Conservation (phyloP, 345 rosid species). For the Clarkia xantiana region DNA sequence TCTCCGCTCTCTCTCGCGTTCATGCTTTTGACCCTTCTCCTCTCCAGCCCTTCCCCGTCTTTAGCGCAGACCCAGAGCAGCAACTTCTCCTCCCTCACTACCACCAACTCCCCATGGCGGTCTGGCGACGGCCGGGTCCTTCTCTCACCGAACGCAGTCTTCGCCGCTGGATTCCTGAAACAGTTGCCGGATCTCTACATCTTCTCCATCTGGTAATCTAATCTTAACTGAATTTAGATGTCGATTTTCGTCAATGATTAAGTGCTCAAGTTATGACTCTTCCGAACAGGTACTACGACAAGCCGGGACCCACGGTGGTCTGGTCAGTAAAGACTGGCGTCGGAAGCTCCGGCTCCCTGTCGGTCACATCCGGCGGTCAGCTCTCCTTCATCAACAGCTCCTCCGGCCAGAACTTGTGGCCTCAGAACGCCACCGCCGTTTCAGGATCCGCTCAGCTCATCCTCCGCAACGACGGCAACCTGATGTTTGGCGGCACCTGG, state of each 20-base stretch:
- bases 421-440: background rate
- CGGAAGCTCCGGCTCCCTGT: slow-evolving; percentile 11
- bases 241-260: too few relatives aligned
- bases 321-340: slow-evolving; percentile 25
- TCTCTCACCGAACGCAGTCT: slow-evolving; percentile 28
- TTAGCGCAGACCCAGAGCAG: slow-evolving; percentile 13
- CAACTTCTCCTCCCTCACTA: slow-evolving; percentile 21
- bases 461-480: slow-evolving; percentile 23
- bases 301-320: slow-evolving; percentile 12
- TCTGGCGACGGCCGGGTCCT: slow-evolving; percentile 28
- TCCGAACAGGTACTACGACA: slow-evolving; percentile 17
- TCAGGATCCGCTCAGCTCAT: slow-evolving; percentile 18
- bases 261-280: too few relatives aligned
- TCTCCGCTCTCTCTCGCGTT: slow-evolving; percentile 7
- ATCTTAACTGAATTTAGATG: too few relatives aligned
- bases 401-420: slow-evolving; percentile 20
- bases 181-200: slow-evolving; percentile 8
- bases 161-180: slow-evolving; percentile 40
- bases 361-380: slow-evolving; percentile 14
- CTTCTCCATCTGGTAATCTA: slow-evolving; percentile 46
- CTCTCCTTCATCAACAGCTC: slow-evolving; percentile 17
- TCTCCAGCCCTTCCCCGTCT: slow-evolving; percentile 15
- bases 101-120: slow-evolving; percentile 26
- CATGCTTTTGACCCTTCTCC: slow-evolving; percentile 11
- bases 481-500: slow-evolving; percentile 25